phyloP scores from a whole-genome alignment of 331 rosid genomes.

The Telfairia occidentalis region DNA sequence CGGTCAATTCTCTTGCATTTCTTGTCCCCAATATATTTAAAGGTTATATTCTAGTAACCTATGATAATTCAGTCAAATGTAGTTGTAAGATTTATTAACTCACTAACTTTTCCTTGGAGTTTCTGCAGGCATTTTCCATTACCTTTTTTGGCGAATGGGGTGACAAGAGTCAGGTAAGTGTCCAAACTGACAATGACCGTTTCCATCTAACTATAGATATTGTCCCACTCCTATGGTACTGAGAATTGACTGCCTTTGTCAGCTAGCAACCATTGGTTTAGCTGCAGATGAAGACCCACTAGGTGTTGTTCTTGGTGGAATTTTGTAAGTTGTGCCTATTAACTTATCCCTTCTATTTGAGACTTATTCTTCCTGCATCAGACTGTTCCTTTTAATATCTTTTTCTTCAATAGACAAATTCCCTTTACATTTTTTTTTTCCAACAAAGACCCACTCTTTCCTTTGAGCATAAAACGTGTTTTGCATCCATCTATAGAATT shows the following conservation, averaged over 20 bases:
- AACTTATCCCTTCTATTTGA: not conserved
- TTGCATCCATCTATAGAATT: not conserved
- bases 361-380: not conserved
- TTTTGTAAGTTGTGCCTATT: constrained; percentile 46
- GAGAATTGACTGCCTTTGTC: constrained; percentile 25
- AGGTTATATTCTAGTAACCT: constrained; percentile 31
- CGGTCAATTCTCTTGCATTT: constrained; percentile 52
- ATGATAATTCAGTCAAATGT: constrained; percentile 7
- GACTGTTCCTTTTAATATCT: not conserved
- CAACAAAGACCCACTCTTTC: not conserved
- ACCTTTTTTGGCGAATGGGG: constrained; percentile 98
- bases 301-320: constrained; percentile 96
- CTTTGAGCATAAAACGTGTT: not conserved
- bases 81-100: constrained; percentile 6
- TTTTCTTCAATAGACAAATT: not conserved
- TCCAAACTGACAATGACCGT: not conserved
- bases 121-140: constrained; percentile 82
- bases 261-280: constrained; percentile 91
- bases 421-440: not conserved
- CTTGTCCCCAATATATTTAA: constrained; percentile 72
- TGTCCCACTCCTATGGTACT: constrained; percentile 12
- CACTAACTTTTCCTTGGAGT: constrained; percentile 18
- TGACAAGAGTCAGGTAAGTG: constrained; percentile 90
- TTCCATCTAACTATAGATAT: not conserved
- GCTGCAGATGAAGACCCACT: constrained; percentile 93